Evolutionary conservation across 176 grass and related monocot genomes (phyloP), one percentile per base, ranked within the genome.

Genomic region (Aegilops umbellulata): DNA sequence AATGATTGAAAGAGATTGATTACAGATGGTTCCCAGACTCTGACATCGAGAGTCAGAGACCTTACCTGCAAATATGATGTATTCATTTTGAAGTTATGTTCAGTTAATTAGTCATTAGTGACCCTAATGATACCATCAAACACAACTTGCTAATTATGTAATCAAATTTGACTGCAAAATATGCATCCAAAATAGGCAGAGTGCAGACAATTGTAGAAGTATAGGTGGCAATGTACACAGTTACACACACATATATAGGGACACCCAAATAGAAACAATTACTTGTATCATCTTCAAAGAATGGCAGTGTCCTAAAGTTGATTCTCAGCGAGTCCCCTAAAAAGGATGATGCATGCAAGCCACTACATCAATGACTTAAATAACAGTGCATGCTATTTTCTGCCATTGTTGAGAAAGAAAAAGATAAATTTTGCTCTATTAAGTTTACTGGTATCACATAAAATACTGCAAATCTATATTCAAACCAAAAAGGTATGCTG

Each of bases 11-110:
- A 99, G 67, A 99, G 80, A 88, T 90, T 92, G 88, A 99, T 99
- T 69, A 99, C 94, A 15, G 92, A 95, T 80, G 94, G 90, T 41
- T 99, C 97, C 97, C 97, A 99, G n/a, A 92, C 94, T 91, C 87
- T 93, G 82, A 99, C 97, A 91, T 99, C 97, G 29, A 99, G 94
- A 79, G 92, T 96, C 78, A 99, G 77, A 78, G 92, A 96, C 86
- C 97, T 93, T 84, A 99, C 97, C 97, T 99, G 87, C 70, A 86
- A 90, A 79, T 82, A 77, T 57, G 42, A 71, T 82, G 72, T 61
- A 57, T 29, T 31, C 1, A 76, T 44, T 82, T 85, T 22, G 46
- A 88, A 64, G 63, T 77, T 62, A 44, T 57, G 27, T 26, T 41
- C 32, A 60, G 12, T 25, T 60, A 3, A 34, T 32, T 41, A 55